Percentiles rank a stretch among this genome's conserved stretches.
Conservation (phyloP, 257 asterid genomes). For the Ophiorrhiza pumila region DNA sequence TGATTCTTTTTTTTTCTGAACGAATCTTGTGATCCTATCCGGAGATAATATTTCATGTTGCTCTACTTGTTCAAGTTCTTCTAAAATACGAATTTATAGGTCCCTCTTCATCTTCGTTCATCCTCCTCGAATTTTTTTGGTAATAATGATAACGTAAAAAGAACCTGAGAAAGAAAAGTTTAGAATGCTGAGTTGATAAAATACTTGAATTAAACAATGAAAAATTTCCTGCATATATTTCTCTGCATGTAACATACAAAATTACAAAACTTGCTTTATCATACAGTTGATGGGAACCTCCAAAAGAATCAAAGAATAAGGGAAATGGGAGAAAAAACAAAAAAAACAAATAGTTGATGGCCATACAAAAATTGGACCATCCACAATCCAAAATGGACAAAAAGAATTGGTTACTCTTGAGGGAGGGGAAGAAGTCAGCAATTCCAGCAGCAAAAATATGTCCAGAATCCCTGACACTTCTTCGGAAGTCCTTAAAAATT, state of each 20-base stretch:
- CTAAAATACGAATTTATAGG: too few species aligned
- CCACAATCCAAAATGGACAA: not conserved
- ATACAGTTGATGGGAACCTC: not conserved
- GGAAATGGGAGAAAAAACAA: not conserved
- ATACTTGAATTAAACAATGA: not conserved
- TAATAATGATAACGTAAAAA: too few species aligned
- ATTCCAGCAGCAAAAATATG: slow-evolving; percentile 36
- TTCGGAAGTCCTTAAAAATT: slow-evolving; percentile 31
- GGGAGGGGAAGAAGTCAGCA: not conserved
- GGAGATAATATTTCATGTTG: too few species aligned
- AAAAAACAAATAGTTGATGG: slow-evolving; percentile 7
- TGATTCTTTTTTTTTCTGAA: too few species aligned
- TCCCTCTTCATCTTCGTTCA: too few species aligned
- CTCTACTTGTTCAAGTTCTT: too few species aligned
- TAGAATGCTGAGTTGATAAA: not conserved
- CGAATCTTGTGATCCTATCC: too few species aligned
- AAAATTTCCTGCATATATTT: not conserved
- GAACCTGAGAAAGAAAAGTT: not conserved
- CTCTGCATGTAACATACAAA: not conserved
- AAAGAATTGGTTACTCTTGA: too few species aligned
- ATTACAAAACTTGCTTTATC: not conserved
- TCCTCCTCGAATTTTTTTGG: too few species aligned
- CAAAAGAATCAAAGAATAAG: slow-evolving; percentile 12
- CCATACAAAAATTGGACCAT: slow-evolving; percentile 25
- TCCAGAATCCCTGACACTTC: slow-evolving; percentile 30